These are phyloP conservation scores for Pelargonium australe DNA, from an alignment of 441 rosid genomes.

Conservation along the genomic window DNA sequence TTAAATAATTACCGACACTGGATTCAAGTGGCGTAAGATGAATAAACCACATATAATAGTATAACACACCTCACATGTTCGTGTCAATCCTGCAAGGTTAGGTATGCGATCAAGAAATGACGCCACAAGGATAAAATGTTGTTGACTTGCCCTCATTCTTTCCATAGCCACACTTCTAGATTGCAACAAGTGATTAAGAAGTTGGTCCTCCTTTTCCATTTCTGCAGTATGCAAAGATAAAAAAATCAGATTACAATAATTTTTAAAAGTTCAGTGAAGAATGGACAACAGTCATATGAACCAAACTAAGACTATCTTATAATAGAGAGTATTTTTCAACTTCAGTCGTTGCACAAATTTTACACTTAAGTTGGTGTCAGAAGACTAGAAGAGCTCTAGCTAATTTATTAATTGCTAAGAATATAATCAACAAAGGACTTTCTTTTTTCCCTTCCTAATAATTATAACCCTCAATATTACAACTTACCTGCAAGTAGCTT, in stretches of 20 bases:
- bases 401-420: neutral
- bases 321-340: too few species aligned
- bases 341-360: neutral
- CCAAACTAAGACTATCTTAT: too few species aligned
- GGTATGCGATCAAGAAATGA: constrained; percentile 91
- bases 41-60: constrained; percentile 11
- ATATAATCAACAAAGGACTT: neutral
- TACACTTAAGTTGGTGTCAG: neutral
- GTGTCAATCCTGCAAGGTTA: constrained; percentile 91
- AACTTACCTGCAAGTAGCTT: constrained; percentile 61
- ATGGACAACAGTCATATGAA: neutral
- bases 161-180: constrained; percentile 64
- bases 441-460: neutral
- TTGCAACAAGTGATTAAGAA: constrained; percentile 58
- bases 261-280: constrained; percentile 1
- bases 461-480: neutral
- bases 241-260: neutral
- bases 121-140: constrained; percentile 75
- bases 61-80: constrained; percentile 79
- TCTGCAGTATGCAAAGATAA: constrained; percentile 39
- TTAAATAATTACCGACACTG: constrained; percentile 9
- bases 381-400: neutral
- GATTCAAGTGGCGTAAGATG: neutral
- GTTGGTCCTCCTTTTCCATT: constrained; percentile 79
- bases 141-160: constrained; percentile 56